phyloP scores from a whole-genome alignment of 768 basidiomycete genomes.

The Tulasnella sp. region DNA sequence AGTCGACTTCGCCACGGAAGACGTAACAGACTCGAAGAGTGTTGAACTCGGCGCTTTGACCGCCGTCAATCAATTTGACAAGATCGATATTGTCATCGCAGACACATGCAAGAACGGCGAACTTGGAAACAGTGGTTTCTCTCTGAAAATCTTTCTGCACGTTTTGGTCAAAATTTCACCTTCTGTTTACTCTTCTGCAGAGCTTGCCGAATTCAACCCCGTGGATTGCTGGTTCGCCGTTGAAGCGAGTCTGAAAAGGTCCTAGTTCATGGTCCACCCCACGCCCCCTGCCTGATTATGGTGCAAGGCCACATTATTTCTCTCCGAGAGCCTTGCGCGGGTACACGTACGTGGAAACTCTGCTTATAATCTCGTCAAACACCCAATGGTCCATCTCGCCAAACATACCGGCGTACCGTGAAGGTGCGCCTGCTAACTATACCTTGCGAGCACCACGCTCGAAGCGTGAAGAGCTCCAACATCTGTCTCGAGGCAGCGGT shows the following conservation, averaged over 20 bases:
- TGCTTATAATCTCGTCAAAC: conserved; percentile 10
- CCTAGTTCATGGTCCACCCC: conserved; percentile 9
- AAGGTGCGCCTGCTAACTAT: not conserved
- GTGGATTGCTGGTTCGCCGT: conserved; percentile 5
- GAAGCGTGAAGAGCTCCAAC: conserved; percentile 8
- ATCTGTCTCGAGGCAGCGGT: conserved; percentile 4
- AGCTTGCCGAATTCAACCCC: not conserved
- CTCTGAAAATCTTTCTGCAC: not conserved
- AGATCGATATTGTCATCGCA: conserved; percentile 23
- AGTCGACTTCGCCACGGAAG: conserved; percentile 5
- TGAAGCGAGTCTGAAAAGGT: conserved; percentile 14
- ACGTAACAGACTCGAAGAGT: conserved; percentile 17
- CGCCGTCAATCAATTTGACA: conserved; percentile 18
- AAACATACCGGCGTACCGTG: not conserved
- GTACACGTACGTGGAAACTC: conserved; percentile 5
- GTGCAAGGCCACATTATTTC: conserved; percentile 12
- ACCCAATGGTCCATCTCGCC: conserved; percentile 1
- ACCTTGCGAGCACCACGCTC: not conserved
- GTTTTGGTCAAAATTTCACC: not conserved
- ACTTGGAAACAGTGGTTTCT: not conserved
- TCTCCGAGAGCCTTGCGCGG: conserved; percentile 8
- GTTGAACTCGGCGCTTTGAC: conserved; percentile 19
- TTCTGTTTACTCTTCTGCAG: not conserved
- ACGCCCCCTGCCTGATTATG: conserved; percentile 11
- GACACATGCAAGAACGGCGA: conserved; percentile 17